Evolutionary conservation across 2,329 filamentous ascomycete species (phyloP), one percentile per base, ranked within the genome.

Genomic region (Plectosphaerella sp.): DNA sequence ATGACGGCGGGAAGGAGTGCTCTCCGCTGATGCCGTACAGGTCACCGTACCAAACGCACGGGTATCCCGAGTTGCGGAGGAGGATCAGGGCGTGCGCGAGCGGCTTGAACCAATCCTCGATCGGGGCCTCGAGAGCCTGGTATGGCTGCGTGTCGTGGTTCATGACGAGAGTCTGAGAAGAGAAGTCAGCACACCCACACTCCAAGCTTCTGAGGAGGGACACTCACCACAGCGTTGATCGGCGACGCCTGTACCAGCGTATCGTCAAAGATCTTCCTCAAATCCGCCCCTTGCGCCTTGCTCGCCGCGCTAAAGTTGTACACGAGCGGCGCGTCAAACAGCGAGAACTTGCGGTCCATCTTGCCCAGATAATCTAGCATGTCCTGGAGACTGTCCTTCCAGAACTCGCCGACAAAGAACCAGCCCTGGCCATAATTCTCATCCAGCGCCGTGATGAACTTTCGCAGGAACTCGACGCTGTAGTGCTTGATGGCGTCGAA

Each of bases 401-500:
- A 71, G 57, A 69, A 71, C 56, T 71, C 68, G 51, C 67, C 67
- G 1, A 71, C 67, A 43, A 69, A 66, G 50, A 70, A 70, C 67
- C 67, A 70, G 1, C 64, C 66, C 45, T 59, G 37, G 16, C 67
- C 67, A 28, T 74, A 71, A 0, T 66, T 68, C 43, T 72, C 70
- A 61, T 79, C 79, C 53, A 88, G 67, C 45, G 78, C 71, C 6
- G 72, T 69, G 48, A 89, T 78, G 67, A 88, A 88, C n/a, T 82
- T 75, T 42, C 75, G 76, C 33, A 86, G 76, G 61, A 90, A 90
- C n/a, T 75, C 72, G 53, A 80, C 78, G 25, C 81, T 86, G 66
- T 85, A 88, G 67, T 91, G 87, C 67, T 89, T 87, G 28, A 85
- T 82, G 12, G 87, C 87, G 64, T 91, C 87, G 48, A 90, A 77